Evolutionary conservation across 2,329 filamentous ascomycete species (phyloP), one percentile per base, ranked within the genome.

Genomic region (Pestalotiopsis sp.): DNA sequence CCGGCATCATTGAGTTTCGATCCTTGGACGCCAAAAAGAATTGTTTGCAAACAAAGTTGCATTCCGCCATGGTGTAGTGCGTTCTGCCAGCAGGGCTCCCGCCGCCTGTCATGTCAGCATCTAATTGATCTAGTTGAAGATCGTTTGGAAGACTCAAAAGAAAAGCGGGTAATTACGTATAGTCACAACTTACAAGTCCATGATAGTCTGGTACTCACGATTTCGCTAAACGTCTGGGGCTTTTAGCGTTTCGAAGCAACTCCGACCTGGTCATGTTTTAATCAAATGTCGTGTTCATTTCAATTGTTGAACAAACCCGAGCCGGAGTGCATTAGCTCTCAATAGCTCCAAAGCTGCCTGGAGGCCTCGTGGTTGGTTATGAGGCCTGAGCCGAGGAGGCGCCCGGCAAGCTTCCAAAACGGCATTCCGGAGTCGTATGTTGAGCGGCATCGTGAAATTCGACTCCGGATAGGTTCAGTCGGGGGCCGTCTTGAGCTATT

Each of bases 401-500:
- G 38, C 45, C 20, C 45, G 45, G 64, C 23, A 39, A 58, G 41
- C 52, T 57, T 65, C 45, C 52, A 58, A 65, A 65, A 65, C 17
- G 52, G 64, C 38, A 64, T 49, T 45, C 62, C 62, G 62, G 62
- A 27, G 17, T 25, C 38, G 27, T 27, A 27, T 49, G 64, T 38
- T 36, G 52, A 36, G 64, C 52, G 49, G 52, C 64, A 65, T 65
- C 59, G 59, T 41, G 59, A 62, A 20, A 62, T 31, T 64, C 20
- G 39, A 49, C 27, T 38, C 38, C 45, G 62, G 62, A 41, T 58
- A 64, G 17, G 55, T 27, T 68, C 67, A 65, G 62, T 64, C 68
- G 12, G 59, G 25, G 25, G 27, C 36, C 59, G 66, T 65, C 65
- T 64, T 68, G 59, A 59, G 55, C 69, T 57, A 67, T 64, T 65